Evolutionary conservation across 2,329 filamentous ascomycete species (phyloP), one percentile per base, ranked within the genome.

Genomic region (Fusarium goolgardi): DNA sequence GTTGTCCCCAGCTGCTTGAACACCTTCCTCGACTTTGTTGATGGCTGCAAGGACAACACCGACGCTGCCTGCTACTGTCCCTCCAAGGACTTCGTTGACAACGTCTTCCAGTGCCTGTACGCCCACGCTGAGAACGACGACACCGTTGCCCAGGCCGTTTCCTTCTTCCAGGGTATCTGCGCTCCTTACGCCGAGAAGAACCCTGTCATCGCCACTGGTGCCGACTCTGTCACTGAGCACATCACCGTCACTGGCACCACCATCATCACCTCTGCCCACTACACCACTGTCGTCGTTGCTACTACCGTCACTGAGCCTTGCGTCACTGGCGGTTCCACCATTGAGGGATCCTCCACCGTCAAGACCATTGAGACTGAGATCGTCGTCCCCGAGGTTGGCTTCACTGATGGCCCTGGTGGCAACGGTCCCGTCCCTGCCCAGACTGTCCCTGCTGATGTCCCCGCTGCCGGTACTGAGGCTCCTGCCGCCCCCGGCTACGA

Each of bases 161-260:
- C 87, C 74, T 97, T 92, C 88, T 91, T 97, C 84, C 90, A 94
- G 80, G 94, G 94, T 78, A 92, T 98, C 81, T 98, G 95, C 83
- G 93, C 91, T 59, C 81, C 86, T 54, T 90, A 90, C 80, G 86
- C 93, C 35, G 83, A 86, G 18, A 73, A 86, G 77, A 97, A 97
- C 86, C 93, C 94, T n/a, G 92, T 85, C 68, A 92, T 98, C 74
- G 87, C 93, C 75, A 96, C 91, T 50, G 89, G 87, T 67, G 88
- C 93, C 71, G 88, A 91, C 25, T 83, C 84, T 39, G 82, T 88
- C 77, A 87, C 88, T 72, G 85, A 84, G 56, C 86, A 90, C 79
- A 83, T 88, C 75, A 85, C 86, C 32, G 81, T 83, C 61, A 82
- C 83, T 16, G 78, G 83, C 45, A 81, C 82, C 25, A 86, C 86